Base-by-base conservation (phyloP, 768 basidiomycete species). In the Leccinum boreale region DNA sequence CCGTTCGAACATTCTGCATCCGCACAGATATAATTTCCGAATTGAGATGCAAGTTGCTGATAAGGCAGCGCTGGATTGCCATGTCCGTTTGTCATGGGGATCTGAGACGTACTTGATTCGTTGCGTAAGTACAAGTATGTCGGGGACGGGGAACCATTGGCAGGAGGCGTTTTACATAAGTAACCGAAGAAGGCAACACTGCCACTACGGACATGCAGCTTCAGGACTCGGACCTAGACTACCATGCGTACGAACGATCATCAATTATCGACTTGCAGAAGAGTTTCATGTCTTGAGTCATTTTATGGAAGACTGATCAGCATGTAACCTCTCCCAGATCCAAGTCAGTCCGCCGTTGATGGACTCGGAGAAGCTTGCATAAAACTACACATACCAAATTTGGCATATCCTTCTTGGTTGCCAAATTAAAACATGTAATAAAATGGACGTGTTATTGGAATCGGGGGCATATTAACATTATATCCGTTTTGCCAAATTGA, bases 361-460 rank as follows among this genome's bases (percentile, higher is more conserved):
- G 14, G 19, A 31, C 26, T 21, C 1, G 26, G 28, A 50, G 49
- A 23, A 17, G 31, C 17, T 45, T 11, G 17, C 21, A 28, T 14
- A 52, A 55, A 68, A 69, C 70, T 58, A 70, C 63, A 60, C 57
- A 61, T 67, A 60, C 70, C 49, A 66, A 62, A 73, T 67, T 57
- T 61, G 72, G 72, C 50, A 61, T 59, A 31, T 35, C 39, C 35
- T 19, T 48, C 29, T 48, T 50, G 28, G 53, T 60, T 44, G 31
- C 46, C n/a, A 31, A 47, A 23, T 31, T 26, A 28, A 48, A 48
- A n/a, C 26, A 28, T 48, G 47, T 47, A 15, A 46, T 48, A 28
- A 48, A 48, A 12, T 26, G 42, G 24, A 17, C 19, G 9, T n/a
- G 50, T 21, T 33, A 49, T 21, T 29, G 21, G 45, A 31, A 39